Base-by-base conservation (phyloP, 2,329 filamentous ascomycete species). In the Sphaerulina vaccinii region DNA sequence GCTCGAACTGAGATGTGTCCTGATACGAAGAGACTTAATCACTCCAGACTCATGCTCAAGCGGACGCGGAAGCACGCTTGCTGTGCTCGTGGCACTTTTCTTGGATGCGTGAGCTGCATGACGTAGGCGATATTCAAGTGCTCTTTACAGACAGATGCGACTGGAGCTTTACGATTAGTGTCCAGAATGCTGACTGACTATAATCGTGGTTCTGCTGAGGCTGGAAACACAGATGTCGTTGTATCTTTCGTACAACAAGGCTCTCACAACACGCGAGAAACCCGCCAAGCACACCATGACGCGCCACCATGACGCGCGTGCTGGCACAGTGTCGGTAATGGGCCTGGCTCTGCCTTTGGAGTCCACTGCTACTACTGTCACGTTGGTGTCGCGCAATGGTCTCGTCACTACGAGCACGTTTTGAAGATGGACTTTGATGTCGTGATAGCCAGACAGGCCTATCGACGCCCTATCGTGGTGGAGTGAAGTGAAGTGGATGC, bases 391-490 rank as follows among this genome's bases (percentile, higher is more conserved):
- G n/a, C n/a, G n/a, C n/a, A n/a, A n/a, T n/a, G n/a, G n/a, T n/a
- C n/a, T n/a, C n/a, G n/a, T n/a, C n/a, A n/a, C n/a, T n/a, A n/a
- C n/a, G n/a, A n/a, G n/a, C n/a, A n/a, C n/a, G n/a, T n/a, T n/a
- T n/a, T n/a, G n/a, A n/a, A n/a, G n/a, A n/a, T n/a, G n/a, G n/a
- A n/a, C n/a, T n/a, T n/a, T n/a, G n/a, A n/a, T n/a, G n/a, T n/a
- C n/a, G n/a, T n/a, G n/a, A n/a, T n/a, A n/a, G n/a, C n/a, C n/a
- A n/a, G n/a, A n/a, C n/a, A n/a, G 29, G 27, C 43, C 43, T 46
- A 46, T 46, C 43, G 13, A 37, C n/a, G 43, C 43, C 43, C 43
- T 46, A 38, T 46, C 43, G 43, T n/a, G n/a, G n/a, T n/a, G n/a
- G n/a, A n/a, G 33, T 37, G 43, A 46, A 15, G 43, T 38, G 43